A percentile compares a stretch with the other conserved stretches of the same genome.
Evolutionary conservation across 2,329 filamentous ascomycete genomes (phyloP).

Genomic region (Leptosphaerulina australis): DNA sequence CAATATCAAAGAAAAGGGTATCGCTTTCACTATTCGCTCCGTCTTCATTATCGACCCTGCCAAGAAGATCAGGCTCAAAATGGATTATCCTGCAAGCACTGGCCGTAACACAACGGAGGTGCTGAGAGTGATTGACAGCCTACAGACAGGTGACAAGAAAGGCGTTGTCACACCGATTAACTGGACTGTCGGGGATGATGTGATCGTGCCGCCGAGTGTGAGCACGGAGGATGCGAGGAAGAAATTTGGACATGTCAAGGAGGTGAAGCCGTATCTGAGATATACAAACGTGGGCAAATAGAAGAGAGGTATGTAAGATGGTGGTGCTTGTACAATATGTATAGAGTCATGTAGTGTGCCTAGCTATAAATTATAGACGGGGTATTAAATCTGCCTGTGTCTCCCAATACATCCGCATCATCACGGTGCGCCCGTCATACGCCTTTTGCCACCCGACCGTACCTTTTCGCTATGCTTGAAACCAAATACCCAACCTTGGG

Average conservation of each 20-base stretch:
- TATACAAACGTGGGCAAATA: conserved; percentile 63
- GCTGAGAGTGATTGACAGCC: conserved; percentile 62
- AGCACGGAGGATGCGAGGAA: conserved; percentile 84
- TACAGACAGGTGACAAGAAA: conserved; percentile 79
- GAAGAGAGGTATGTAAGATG: neutral
- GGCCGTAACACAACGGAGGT: conserved; percentile 68
- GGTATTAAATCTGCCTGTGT: conserved; percentile 7
- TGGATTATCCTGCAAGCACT: conserved; percentile 90
- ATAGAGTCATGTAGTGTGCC: neutral
- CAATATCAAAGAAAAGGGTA: conserved; percentile 61
- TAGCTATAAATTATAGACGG: conserved; percentile 1
- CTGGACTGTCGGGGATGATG: conserved; percentile 87
- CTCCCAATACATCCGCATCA: neutral
- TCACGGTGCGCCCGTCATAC: neutral
- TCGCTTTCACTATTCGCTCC: conserved; percentile 91
- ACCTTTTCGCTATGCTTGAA: conserved; percentile 9
- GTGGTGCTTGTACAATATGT: neutral
- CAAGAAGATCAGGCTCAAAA: conserved; percentile 91
- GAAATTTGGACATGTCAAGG: conserved; percentile 77
- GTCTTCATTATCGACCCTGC: conserved; percentile 94
- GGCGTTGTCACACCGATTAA: conserved; percentile 88
- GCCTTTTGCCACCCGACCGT: neutral
- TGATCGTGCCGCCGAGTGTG: conserved; percentile 85
- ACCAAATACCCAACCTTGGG: neutral
- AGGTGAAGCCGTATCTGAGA: conserved; percentile 72